Evolutionary conservation across 2,329 filamentous ascomycete genomes (phyloP).

Genomic region (Epichloe baconii): DNA sequence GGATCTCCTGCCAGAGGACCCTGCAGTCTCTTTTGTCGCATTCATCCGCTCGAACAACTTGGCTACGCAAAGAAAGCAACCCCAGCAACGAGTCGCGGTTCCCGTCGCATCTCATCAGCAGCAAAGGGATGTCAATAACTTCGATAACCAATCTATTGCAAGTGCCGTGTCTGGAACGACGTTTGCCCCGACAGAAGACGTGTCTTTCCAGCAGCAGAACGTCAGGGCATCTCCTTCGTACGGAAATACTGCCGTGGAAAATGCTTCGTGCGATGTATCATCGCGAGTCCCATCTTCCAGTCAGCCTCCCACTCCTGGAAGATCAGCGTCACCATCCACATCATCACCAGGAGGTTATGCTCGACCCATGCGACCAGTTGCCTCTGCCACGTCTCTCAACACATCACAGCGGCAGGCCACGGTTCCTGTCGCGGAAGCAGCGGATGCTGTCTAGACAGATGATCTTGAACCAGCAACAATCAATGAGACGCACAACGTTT

Average conservation of each 20-base stretch:
- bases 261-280: neutral
- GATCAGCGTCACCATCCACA: slow-evolving; percentile 9
- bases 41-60: slow-evolving; percentile 48
- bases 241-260: neutral
- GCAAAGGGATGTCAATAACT: slow-evolving; percentile 11
- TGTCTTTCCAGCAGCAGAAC: slow-evolving; percentile 4
- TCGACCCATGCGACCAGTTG: slow-evolving; percentile 11
- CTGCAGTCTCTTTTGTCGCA: slow-evolving; percentile 43
- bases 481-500: slow-evolving; percentile 26
- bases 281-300: slow-evolving; percentile 1
- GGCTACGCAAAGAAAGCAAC: slow-evolving; percentile 19
- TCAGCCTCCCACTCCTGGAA: slow-evolving; percentile 12
- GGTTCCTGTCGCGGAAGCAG: slow-evolving; percentile 8
- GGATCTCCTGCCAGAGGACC: slow-evolving; percentile 45
- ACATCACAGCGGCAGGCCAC: slow-evolving; percentile 12
- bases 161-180: slow-evolving; percentile 22
- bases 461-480: slow-evolving; percentile 33
- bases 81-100: slow-evolving; percentile 2
- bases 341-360: slow-evolving; percentile 11
- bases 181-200: slow-evolving; percentile 18
- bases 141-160: slow-evolving; percentile 11
- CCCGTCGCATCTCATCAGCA: slow-evolving; percentile 5
- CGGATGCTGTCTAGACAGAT: slow-evolving; percentile 25
- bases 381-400: slow-evolving; percentile 13
- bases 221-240: neutral